Base-by-base conservation (phyloP, 129 eudicot genomes). In the Chrysanthemum lavandulifolium region DNA sequence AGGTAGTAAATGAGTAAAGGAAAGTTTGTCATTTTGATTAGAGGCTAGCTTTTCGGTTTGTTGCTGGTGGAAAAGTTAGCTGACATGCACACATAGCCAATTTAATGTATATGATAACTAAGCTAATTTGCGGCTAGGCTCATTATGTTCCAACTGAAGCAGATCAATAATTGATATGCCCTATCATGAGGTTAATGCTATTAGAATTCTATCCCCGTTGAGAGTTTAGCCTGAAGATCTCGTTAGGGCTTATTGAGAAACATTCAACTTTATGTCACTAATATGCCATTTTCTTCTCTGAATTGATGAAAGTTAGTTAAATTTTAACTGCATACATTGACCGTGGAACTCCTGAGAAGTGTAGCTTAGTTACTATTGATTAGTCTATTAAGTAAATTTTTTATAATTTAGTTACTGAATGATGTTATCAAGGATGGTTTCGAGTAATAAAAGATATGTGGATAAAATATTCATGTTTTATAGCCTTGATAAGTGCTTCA, bases 301-400 rank as follows among this genome's bases (percentile, higher is more conserved):
- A 75, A 75, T 61, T 48, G 13, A 43, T 74, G 47, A 19, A 74
- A 36, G 55, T 76, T 55, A 23, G 72, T 73, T 61, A 19, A 61
- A 27, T 61, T 61, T 53, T 27, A 25, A 47, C 77, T 6, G 78
- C 49, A 15, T 16, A 13, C 63, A 16, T 51, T 51, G 78, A 63
- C 53, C 14, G 51, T 61, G 16, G 36, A 52, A 13, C 52, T 31
- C 52, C 70, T 62, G 55, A 61, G 77, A 73, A 65, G 65, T 61
- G 54, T 13, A 14, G 33, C 67, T 64, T 21, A 65, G 60, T 57
- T 66, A 45, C 57, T n/a, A 75, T 57, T 36, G 16, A 14, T 19
- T 18, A 54, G 25, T n/a, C 55, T 40, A 21, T 50, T 47, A 64
- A 31, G 43, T 74, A 45, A 25, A 13, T 47, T 53, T 51, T 12